These are phyloP conservation scores for Kodamaea hsintzibuensis DNA, from an alignment of 805 yeast species.

Conservation along the genomic window DNA sequence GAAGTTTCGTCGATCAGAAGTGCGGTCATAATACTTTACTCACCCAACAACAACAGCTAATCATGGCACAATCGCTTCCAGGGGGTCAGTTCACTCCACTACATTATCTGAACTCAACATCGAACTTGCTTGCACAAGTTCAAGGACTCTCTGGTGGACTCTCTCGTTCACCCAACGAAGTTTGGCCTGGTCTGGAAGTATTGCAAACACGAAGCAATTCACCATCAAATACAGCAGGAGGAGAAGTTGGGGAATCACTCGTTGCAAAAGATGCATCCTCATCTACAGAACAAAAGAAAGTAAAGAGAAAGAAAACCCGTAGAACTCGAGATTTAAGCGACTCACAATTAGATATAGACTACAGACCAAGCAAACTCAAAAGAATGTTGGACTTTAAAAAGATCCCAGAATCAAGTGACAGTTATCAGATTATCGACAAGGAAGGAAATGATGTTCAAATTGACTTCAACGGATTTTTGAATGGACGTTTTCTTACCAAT, in stretches of 20 bases:
- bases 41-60: constrained; percentile 8
- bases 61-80: neutral
- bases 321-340: neutral
- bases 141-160: neutral
- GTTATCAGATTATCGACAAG: constrained; percentile 29
- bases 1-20: neutral
- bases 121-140: constrained; percentile 7
- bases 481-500: constrained; percentile 44
- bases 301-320: constrained; percentile 1
- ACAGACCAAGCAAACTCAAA: constrained; percentile 25
- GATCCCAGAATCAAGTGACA: constrained; percentile 15
- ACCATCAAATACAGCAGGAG: neutral
- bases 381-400: constrained; percentile 30
- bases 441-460: constrained; percentile 26
- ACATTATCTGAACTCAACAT: constrained; percentile 6
- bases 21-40: neutral
- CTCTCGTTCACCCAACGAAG: neutral
- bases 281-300: neutral
- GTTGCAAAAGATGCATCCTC: neutral
- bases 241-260: neutral
- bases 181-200: neutral
- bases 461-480: constrained; percentile 38
- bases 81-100: constrained; percentile 4
- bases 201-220: constrained; percentile 2
- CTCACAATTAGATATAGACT: constrained; percentile 20